Base-by-base conservation (phyloP, 768 basidiomycete genomes). In the Cystobasidium ongulense region DNA sequence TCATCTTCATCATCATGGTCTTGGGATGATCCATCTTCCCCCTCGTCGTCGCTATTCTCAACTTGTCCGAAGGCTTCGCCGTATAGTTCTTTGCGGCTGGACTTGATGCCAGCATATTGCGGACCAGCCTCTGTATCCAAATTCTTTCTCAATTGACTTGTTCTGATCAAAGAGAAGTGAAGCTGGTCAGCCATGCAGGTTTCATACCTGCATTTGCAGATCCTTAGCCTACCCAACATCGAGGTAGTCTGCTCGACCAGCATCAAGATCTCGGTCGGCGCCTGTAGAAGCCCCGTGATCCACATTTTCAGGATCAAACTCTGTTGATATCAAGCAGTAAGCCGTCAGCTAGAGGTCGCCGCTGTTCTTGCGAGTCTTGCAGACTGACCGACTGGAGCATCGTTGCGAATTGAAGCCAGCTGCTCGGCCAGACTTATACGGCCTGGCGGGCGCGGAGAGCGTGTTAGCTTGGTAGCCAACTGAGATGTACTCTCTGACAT, bases 181-280 rank as follows among this genome's bases (percentile, higher is more conserved):
- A 18, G 7, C 8, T 38, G 18, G 4, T 66, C 15, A 46, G 35
- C 11, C 18, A 38, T 13, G 23, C 17, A 18, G 33, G 25, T 66
- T 27, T 29, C 15, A 8, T 23, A 7, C 41, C 13, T 36, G 7
- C 8, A 17, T 33, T 7, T 33, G 33, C 33, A 50, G 27, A 33
- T 21, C 7, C 5, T 8, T 17, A 15, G 63, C 65, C n/a, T 53
- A 54, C 53, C 68, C 68, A 36, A 71, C 68, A 18, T 71, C 68
- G 17, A 71, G 52, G 38, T 71, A 71, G 39, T 71, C 68, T 33
- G 54, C 68, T n/a, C 68, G 52, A 27, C 53, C 68, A 71, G 68
- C 52, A 41, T 71, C 68, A n/a, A 57, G 35, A 59, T 54, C 36
- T 61, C 54, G 21, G 3, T 17, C 36, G 1, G 65, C 41, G 21